Percentiles rank a stretch among this genome's conserved stretches.
Evolutionary conservation across 2,329 filamentous ascomycete genomes (phyloP).

Genomic region (Cyphellophora attinorum): DNA sequence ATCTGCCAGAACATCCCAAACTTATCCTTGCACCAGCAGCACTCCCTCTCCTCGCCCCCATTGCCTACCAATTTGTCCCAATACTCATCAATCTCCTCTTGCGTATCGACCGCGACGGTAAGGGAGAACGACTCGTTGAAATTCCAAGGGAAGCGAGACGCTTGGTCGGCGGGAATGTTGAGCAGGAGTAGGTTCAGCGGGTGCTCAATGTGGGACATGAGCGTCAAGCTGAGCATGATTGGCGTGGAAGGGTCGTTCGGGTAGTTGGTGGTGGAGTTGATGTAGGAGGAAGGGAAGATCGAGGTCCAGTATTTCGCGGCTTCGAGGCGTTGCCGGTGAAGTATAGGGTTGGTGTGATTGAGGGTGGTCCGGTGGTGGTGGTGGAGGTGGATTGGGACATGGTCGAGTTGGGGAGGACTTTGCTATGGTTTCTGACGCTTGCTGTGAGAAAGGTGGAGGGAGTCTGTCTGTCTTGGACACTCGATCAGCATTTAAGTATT

Average conservation of each 20-base stretch:
- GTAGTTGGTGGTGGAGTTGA: background rate
- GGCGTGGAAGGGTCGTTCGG: background rate
- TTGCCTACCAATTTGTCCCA: background rate
- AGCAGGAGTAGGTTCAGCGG: background rate
- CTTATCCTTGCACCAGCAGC: constrained; percentile 1
- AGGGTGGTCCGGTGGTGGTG: background rate
- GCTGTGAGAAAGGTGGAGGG: too few species aligned
- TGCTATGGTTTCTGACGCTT: too few species aligned
- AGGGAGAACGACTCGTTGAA: constrained; percentile 25
- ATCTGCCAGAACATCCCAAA: constrained; percentile 1
- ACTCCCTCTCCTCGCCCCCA: background rate
- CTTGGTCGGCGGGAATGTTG: background rate
- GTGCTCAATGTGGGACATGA: background rate
- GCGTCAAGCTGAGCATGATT: background rate
- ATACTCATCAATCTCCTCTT: constrained; percentile 43
- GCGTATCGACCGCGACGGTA: constrained; percentile 51
- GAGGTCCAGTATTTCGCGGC: background rate
- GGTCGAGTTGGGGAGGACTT: too few species aligned
- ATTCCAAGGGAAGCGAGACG: background rate
- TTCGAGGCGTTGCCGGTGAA: background rate
- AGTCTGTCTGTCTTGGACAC: too few species aligned
- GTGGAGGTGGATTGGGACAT: too few species aligned
- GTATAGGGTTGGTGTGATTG: background rate
- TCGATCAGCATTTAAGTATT: too few species aligned
- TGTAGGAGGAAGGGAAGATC: background rate